Base-by-base conservation (phyloP, 352 stramenopile species). In the Saprolegnia diclina region DNA sequence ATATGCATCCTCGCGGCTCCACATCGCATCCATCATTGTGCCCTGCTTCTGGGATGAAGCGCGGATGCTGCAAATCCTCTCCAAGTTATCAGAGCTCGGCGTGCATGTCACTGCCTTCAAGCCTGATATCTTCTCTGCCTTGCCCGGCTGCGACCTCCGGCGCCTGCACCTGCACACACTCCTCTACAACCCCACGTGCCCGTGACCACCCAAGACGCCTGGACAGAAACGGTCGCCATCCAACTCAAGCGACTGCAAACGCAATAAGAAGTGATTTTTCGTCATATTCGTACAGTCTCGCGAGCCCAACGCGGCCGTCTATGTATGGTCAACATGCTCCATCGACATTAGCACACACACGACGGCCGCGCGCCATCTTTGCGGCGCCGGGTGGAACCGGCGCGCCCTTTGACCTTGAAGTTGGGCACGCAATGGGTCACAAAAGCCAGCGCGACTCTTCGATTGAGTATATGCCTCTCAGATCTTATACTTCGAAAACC, bases 101-200 rank as follows among this genome's bases (percentile, higher is more conserved):
- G 9, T 71, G 16, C 65, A 66, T 45, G 48, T 71, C 24, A 32
- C 38, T 37, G 56, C 53, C 22, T 71, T 71, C 37, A 71, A 71
- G 37, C 65, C 65, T 21, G 65, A 71, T 37, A 65, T 71, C 21
- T 66, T 71, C n/a, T 62, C 56, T 3, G 18, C 14, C 24, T 24
- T 71, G 26, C 19, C 21, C 6, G 18, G 14, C 16, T 52, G 67
- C 37, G 45, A 71, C 45, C 50, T 68, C 45, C 50, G 46, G 35
- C 32, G 22, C 4, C 40, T 68, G 14, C 62, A 68, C 35, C 62
- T 68, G 16, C 50, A 56, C 29, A 56, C 19, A 35, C 32, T 68
- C 10, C 46, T 68, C 11, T 68, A 68, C 50, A 61, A 68, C 50
- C 62, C 62, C 10, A 21, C 42, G 19, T 59, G 24, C 35, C 45